Conservation (phyloP, 352 stramenopile genomes). For the Aphanomyces stellatus region DNA sequence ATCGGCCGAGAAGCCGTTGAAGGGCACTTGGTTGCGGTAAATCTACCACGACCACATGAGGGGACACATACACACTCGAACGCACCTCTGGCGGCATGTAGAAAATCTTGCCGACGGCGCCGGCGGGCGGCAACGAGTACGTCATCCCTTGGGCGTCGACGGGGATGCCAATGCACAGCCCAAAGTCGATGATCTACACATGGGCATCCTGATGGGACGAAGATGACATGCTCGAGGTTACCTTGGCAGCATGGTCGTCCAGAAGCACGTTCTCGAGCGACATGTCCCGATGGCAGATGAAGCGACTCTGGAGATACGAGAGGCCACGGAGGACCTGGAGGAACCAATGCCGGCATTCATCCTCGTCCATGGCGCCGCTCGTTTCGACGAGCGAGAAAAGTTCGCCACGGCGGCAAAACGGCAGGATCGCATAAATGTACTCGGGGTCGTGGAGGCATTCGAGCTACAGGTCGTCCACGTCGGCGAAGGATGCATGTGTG, state of each 20-base stretch:
- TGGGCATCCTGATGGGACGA: too few relatives aligned
- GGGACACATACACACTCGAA: background rate
- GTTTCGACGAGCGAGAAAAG: conserved; percentile 79
- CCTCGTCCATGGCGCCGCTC: conserved; percentile 66
- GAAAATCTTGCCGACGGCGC: conserved; percentile 83
- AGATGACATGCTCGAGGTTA: conserved; percentile 25
- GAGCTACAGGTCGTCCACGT: conserved; percentile 29
- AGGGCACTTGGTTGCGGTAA: conserved; percentile 83
- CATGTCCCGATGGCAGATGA: conserved; percentile 85
- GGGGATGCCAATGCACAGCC: conserved; percentile 73
- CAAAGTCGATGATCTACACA: conserved; percentile 84
- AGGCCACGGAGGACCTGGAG: conserved; percentile 66
- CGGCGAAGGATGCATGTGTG: background rate
- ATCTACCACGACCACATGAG: conserved; percentile 33
- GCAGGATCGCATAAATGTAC: conserved; percentile 78
- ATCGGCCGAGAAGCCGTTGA: conserved; percentile 88
- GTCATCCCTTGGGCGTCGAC: conserved; percentile 79
- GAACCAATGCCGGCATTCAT: conserved; percentile 76
- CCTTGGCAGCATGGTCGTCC: conserved; percentile 74
- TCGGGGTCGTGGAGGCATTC: conserved; percentile 77
- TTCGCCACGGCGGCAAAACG: conserved; percentile 79
- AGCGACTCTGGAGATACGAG: conserved; percentile 74
- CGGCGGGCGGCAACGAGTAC: conserved; percentile 69
- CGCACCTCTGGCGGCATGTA: conserved; percentile 82
- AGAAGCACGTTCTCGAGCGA: conserved; percentile 81